phyloP scores from a whole-genome alignment of 179 eudicot species.

The Vitellaria paradoxa region DNA sequence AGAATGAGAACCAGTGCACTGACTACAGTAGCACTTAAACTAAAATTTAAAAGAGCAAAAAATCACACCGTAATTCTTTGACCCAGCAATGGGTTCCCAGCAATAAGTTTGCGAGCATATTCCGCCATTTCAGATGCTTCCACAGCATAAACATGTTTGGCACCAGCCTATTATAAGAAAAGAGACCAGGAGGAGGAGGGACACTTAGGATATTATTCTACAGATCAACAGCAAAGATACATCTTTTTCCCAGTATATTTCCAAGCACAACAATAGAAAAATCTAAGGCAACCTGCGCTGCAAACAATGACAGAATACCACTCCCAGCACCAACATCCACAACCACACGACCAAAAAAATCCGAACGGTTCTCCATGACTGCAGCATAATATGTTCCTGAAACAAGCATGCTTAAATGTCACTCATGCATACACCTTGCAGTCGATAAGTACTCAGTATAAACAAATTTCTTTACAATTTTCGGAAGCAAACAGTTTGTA shows the following conservation, averaged over 20 bases:
- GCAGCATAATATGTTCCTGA: slow-evolving; percentile 97
- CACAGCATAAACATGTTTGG: slow-evolving; percentile 97
- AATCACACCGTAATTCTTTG: slow-evolving; percentile 76
- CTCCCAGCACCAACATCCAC: slow-evolving; percentile 99
- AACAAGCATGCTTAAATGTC: slow-evolving; percentile 12
- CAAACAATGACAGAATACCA: slow-evolving; percentile 92
- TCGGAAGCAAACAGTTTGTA: not conserved
- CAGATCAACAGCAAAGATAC: too few species aligned
- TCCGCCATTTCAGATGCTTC: slow-evolving; percentile 99
- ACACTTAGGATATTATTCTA: too few species aligned
- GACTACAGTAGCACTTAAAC: too few species aligned
- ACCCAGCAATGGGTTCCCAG: slow-evolving; percentile 78
- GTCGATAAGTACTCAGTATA: too few species aligned
- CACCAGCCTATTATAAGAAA: slow-evolving; percentile 71
- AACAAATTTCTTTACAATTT: too few species aligned
- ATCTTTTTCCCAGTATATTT: too few species aligned
- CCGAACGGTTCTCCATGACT: slow-evolving; percentile 88
- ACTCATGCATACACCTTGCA: not conserved
- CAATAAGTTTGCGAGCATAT: slow-evolving; percentile 90
- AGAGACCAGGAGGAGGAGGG: not conserved
- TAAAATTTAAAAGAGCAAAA: not conserved
- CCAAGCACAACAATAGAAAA: not conserved
- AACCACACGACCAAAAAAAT: slow-evolving; percentile 82
- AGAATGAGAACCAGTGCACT: slow-evolving; percentile 10
- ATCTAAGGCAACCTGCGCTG: slow-evolving; percentile 72